Evolutionary conservation across 768 basidiomycete species (phyloP).

Genomic region (Boletus reticuloceps): DNA sequence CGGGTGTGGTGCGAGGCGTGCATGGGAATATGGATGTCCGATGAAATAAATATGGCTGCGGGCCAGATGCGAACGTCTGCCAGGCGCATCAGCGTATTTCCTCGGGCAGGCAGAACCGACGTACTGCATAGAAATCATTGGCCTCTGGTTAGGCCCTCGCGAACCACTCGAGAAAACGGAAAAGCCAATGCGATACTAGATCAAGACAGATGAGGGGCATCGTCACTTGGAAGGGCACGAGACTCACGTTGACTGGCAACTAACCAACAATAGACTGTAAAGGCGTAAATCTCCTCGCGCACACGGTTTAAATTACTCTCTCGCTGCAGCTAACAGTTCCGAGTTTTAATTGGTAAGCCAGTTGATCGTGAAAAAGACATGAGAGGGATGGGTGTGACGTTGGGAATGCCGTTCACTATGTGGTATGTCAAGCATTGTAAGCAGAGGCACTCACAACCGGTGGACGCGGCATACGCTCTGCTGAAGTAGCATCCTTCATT

Average conservation of each 20-base stretch:
- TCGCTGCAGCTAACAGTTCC: slow-evolving; percentile 21
- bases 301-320: slow-evolving; percentile 1
- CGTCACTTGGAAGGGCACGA: neutral
- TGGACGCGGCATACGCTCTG: slow-evolving; percentile 14
- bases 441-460: slow-evolving; percentile 27
- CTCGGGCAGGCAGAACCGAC: neutral
- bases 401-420: slow-evolving; percentile 10
- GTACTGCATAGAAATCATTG: slow-evolving; percentile 6
- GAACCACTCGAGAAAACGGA: slow-evolving; percentile 24
- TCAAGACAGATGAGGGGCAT: neutral
- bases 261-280: slow-evolving; percentile 20
- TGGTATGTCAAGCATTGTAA: slow-evolving; percentile 12
- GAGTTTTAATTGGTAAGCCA: slow-evolving; percentile 21
- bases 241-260: slow-evolving; percentile 27
- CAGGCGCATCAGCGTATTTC: slow-evolving; percentile 1
- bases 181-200: slow-evolving; percentile 25
- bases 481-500: neutral
- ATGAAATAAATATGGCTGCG: slow-evolving; percentile 21
- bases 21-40: slow-evolving; percentile 19
- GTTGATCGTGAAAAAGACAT: slow-evolving; percentile 9
- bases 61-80: neutral
- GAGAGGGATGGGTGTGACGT: slow-evolving; percentile 6
- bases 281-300: slow-evolving; percentile 5
- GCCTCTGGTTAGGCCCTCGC: slow-evolving; percentile 22
- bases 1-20: slow-evolving; percentile 17